Evolutionary conservation across 148 eudicot species (phyloP).

Genomic region (Cornus florida): DNA sequence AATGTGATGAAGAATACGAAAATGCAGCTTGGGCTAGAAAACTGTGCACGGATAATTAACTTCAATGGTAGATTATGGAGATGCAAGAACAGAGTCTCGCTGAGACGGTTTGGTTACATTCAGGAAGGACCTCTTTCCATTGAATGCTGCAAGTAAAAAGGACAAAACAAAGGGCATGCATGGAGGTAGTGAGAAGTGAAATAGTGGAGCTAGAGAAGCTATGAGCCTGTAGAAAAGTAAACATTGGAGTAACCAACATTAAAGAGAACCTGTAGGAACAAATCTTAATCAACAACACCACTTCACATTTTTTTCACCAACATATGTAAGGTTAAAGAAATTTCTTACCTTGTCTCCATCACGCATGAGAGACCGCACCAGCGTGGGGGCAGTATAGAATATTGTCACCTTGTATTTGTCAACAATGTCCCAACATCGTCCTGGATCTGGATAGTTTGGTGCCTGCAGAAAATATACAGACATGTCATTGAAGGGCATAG

Average conservation of each 20-base stretch:
- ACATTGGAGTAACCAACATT: background rate
- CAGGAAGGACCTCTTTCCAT: background rate
- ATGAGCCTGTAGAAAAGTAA: background rate
- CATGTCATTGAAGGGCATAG: conserved; percentile 7
- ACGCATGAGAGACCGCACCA: conserved; percentile 96
- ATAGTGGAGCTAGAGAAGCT: background rate
- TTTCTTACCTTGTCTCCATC: conserved; percentile 77
- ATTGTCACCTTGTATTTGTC: conserved; percentile 91
- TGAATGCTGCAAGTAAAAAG: background rate
- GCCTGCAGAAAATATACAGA: conserved; percentile 47
- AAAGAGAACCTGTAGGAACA: background rate
- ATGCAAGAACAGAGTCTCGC: background rate
- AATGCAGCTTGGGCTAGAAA: background rate
- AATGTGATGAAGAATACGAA: background rate
- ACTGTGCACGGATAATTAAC: conserved; percentile 1
- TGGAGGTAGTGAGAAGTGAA: too few species aligned
- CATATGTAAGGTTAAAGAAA: conserved; percentile 5
- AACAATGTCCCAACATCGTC: conserved; percentile 97
- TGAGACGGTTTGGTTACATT: background rate
- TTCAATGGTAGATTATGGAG: background rate
- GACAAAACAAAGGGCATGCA: too few species aligned
- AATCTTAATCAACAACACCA: too few species aligned
- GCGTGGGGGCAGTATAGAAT: conserved; percentile 96
- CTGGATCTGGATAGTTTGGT: conserved; percentile 94
- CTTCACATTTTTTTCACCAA: background rate